phyloP scores from a whole-genome alignment of 306 rosid species.

The Oemleria cerasiformis region DNA sequence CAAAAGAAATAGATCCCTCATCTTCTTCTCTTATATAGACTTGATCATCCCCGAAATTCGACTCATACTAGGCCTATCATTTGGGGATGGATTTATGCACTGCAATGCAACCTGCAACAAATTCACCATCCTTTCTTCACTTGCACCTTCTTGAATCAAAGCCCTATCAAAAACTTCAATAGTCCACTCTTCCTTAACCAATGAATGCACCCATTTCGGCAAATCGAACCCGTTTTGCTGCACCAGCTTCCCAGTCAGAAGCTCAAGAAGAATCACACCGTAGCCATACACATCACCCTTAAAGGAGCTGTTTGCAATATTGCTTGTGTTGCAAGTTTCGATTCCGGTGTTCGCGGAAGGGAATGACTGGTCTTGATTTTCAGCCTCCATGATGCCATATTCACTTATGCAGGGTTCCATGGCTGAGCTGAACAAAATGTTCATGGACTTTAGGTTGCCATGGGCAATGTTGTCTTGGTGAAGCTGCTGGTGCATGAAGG shows the following conservation, averaged over 20 bases:
- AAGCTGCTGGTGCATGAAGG: constrained; percentile 64
- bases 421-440: constrained; percentile 59
- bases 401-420: constrained; percentile 64
- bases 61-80: constrained; percentile 48
- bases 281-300: constrained; percentile 54
- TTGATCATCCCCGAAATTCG: constrained; percentile 45
- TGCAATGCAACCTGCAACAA: constrained; percentile 59
- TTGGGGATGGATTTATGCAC: constrained; percentile 47
- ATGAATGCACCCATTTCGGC: constrained; percentile 58
- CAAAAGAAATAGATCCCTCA: constrained; percentile 47
- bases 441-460: constrained; percentile 69
- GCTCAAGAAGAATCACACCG: constrained; percentile 72
- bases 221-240: constrained; percentile 60
- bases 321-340: constrained; percentile 19
- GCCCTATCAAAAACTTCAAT: constrained; percentile 57
- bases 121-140: constrained; percentile 69
- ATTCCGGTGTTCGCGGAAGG: constrained; percentile 14
- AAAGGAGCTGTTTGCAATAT: constrained; percentile 29
- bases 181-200: constrained; percentile 69
- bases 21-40: constrained; percentile 53
- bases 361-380: constrained; percentile 34
- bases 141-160: constrained; percentile 46
- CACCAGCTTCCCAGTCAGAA: constrained; percentile 63
- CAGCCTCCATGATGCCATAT: constrained; percentile 57
- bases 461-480: constrained; percentile 47